phyloP scores from a whole-genome alignment of 2,329 filamentous ascomycete genomes.

The Xylaria digitata region DNA sequence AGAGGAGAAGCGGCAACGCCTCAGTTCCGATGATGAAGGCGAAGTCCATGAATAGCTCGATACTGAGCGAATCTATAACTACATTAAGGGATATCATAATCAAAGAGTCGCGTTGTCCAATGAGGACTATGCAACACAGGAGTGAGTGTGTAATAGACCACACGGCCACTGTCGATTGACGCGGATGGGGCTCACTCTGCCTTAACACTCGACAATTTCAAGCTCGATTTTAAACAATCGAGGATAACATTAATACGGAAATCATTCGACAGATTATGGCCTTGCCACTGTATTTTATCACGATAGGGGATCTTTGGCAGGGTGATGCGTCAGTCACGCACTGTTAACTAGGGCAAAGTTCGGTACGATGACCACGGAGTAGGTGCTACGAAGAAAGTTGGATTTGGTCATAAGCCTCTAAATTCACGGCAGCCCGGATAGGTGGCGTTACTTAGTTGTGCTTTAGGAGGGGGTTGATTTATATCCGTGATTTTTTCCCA shows the following conservation, averaged over 20 bases:
- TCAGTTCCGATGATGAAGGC: slow-evolving; percentile 60
- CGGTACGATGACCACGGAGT: slow-evolving; percentile 12
- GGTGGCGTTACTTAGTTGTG: slow-evolving; percentile 34
- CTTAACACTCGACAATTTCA: background rate
- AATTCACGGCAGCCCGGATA: slow-evolving; percentile 32
- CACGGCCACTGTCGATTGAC: background rate
- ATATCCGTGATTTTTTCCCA: slow-evolving; percentile 26
- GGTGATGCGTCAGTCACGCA: background rate
- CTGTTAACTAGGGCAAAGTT: background rate
- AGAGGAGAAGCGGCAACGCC: slow-evolving; percentile 57
- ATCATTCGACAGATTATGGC: slow-evolving; percentile 7
- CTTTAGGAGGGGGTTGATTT: slow-evolving; percentile 29
- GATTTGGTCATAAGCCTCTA: slow-evolving; percentile 33
- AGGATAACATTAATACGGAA: slow-evolving; percentile 11
- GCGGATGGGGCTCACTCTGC: background rate
- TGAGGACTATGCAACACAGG: background rate
- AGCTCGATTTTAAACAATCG: background rate
- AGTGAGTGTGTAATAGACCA: background rate
- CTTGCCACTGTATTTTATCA: slow-evolving; percentile 34
- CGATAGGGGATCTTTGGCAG: background rate
- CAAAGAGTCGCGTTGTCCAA: background rate
- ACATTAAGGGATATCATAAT: background rate
- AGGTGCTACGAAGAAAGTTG: slow-evolving; percentile 26
- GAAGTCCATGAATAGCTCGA: slow-evolving; percentile 53
- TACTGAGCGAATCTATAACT: background rate